phyloP scores from a whole-genome alignment of 2,329 filamentous ascomycete species.

The Metarhizium guizhouense region DNA sequence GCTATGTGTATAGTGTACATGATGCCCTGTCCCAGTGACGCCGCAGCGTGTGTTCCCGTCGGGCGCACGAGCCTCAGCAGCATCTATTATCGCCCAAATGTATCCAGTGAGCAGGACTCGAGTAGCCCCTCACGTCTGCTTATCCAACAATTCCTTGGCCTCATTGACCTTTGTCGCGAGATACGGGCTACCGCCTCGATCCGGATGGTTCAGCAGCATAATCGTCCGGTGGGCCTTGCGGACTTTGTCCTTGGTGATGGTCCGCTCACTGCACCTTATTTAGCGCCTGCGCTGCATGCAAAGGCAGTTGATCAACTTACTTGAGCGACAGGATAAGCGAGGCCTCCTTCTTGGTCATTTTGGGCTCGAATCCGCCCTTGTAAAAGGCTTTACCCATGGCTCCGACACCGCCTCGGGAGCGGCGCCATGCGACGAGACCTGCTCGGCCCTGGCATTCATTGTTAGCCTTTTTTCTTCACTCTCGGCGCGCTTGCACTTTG shows the following conservation, averaged over 20 bases:
- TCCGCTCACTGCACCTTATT: slow-evolving; percentile 58
- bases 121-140: slow-evolving; percentile 27
- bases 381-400: slow-evolving; percentile 87
- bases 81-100: background rate
- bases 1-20: slow-evolving; percentile 34
- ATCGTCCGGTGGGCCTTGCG: slow-evolving; percentile 91
- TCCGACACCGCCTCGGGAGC: slow-evolving; percentile 68
- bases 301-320: slow-evolving; percentile 37
- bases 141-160: slow-evolving; percentile 93
- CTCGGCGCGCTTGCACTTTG: background rate
- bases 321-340: slow-evolving; percentile 82
- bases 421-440: slow-evolving; percentile 78
- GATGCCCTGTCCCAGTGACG: slow-evolving; percentile 8
- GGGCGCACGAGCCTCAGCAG: background rate
- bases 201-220: slow-evolving; percentile 97
- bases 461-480: background rate
- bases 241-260: slow-evolving; percentile 83
- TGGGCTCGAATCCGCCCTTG: slow-evolving; percentile 95
- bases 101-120: background rate
- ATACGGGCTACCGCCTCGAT: slow-evolving; percentile 93
- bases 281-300: slow-evolving; percentile 2
- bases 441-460: slow-evolving; percentile 63
- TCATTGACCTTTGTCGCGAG: slow-evolving; percentile 97
- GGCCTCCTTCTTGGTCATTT: slow-evolving; percentile 90
- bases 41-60: background rate